These are phyloP conservation scores for Diaporthe sp. DNA, from an alignment of 2,329 filamentous ascomycete species.

Conservation along the genomic window DNA sequence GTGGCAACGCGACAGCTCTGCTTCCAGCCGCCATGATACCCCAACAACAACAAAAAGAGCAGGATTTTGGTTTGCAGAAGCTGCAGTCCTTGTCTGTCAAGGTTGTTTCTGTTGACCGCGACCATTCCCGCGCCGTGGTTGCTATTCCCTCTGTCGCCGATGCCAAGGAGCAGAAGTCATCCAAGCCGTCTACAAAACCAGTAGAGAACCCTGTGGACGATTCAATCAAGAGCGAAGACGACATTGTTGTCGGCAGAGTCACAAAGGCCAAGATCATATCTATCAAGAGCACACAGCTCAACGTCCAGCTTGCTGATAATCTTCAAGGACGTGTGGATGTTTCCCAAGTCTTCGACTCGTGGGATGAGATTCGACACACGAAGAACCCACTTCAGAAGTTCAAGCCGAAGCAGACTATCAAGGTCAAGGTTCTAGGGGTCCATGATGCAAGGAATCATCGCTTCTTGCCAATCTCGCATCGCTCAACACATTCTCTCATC, in stretches of 20 bases:
- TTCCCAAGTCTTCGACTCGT: slow-evolving; percentile 89
- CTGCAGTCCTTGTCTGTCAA: slow-evolving; percentile 81
- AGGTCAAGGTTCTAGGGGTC: slow-evolving; percentile 84
- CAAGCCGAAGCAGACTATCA: slow-evolving; percentile 76
- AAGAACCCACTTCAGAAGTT: slow-evolving; percentile 86
- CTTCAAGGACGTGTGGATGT: slow-evolving; percentile 94
- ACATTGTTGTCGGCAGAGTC: slow-evolving; percentile 79
- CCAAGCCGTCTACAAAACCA: slow-evolving; percentile 52
- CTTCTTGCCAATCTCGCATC: slow-evolving; percentile 92
- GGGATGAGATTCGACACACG: slow-evolving; percentile 86
- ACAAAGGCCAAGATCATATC: slow-evolving; percentile 85
- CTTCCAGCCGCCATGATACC: slow-evolving; percentile 84
- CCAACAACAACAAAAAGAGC: slow-evolving; percentile 74
- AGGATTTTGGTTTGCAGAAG: slow-evolving; percentile 84
- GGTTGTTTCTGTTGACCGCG: slow-evolving; percentile 79
- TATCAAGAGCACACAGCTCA: slow-evolving; percentile 91
- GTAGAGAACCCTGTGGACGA: slow-evolving; percentile 71
- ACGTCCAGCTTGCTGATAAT: slow-evolving; percentile 88
- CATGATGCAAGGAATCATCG: slow-evolving; percentile 92
- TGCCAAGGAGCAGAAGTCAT: slow-evolving; percentile 55
- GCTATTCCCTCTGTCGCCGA: slow-evolving; percentile 63
- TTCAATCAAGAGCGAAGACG: slow-evolving; percentile 73
- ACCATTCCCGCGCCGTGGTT: slow-evolving; percentile 76
- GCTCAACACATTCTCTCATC: slow-evolving; percentile 83
- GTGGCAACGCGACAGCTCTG: slow-evolving; percentile 80